Conservation (phyloP, 805 yeast genomes). For the Wickerhamiella brachini region DNA sequence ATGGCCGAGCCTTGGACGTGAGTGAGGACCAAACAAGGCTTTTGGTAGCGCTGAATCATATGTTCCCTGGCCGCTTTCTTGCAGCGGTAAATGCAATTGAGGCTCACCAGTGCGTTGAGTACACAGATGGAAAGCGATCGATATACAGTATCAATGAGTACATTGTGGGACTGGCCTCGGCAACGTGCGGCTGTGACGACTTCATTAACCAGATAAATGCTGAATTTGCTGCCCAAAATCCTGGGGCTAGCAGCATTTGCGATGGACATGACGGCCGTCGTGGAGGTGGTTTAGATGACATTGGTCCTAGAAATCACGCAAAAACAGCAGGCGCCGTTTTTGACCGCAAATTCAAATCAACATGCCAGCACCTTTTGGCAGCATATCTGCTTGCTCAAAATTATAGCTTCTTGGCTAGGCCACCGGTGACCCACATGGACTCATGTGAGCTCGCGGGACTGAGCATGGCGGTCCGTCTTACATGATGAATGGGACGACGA, state of each 20-base stretch:
- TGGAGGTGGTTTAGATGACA: neutral
- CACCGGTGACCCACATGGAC: neutral
- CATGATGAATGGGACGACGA: neutral
- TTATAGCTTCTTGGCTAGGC: neutral
- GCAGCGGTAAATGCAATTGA: conserved; percentile 16
- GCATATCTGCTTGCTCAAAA: conserved; percentile 5
- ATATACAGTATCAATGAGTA: neutral
- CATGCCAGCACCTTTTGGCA: conserved; percentile 16
- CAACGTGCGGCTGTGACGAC: conserved; percentile 15
- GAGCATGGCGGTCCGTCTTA: neutral
- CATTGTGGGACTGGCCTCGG: conserved; percentile 7
- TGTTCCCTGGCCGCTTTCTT: conserved; percentile 13
- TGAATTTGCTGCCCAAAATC: neutral
- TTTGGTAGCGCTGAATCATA: conserved; percentile 12
- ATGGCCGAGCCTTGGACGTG: conserved; percentile 5
- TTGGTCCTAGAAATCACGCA: too few species aligned
- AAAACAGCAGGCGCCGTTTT: too few species aligned
- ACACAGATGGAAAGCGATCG: neutral
- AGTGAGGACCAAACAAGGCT: conserved; percentile 6
- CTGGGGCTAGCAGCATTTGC: too few species aligned
- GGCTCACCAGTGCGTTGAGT: conserved; percentile 3
- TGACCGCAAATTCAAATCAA: neutral
- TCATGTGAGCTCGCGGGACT: conserved; percentile 1
- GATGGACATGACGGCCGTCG: too few species aligned
- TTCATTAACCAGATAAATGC: conserved; percentile 2